Percentiles rank a stretch among this genome's conserved stretches.
phyloP scores from a whole-genome alignment of 2,329 filamentous ascomycete species.

The Balansia obtecta region DNA sequence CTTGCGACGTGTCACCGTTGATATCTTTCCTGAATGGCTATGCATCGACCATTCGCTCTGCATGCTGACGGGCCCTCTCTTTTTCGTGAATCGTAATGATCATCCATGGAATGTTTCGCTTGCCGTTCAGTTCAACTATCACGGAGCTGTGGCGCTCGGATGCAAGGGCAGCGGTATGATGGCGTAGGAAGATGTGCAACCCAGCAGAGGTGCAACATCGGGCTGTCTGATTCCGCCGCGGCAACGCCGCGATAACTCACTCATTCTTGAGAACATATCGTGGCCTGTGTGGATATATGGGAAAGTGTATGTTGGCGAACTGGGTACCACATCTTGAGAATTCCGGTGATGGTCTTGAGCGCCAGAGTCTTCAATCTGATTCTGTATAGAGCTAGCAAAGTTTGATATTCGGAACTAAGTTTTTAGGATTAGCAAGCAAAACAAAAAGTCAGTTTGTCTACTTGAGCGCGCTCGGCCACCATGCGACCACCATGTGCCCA shows the following conservation, averaged over 20 bases:
- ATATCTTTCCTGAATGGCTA: constrained; percentile 24
- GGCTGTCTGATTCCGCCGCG: constrained; percentile 20
- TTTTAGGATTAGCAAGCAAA: too few relatives aligned
- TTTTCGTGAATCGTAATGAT: constrained; percentile 26
- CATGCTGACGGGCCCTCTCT: constrained; percentile 19
- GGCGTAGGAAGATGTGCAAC: constrained; percentile 22
- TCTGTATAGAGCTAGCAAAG: constrained; percentile 5
- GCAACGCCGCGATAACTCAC: too few relatives aligned
- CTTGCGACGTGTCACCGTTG: constrained; percentile 21
- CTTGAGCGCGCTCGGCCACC: too few relatives aligned
- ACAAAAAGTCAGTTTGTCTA: too few relatives aligned
- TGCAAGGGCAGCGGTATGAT: constrained; percentile 13
- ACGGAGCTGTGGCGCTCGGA: constrained; percentile 22
- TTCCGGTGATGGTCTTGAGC: neutral
- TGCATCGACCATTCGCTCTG: constrained; percentile 23
- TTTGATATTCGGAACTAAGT: neutral
- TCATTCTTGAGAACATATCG: constrained; percentile 20
- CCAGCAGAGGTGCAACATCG: constrained; percentile 15
- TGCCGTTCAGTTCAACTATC: constrained; percentile 22
- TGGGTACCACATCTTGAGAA: constrained; percentile 19
- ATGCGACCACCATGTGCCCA: too few relatives aligned
- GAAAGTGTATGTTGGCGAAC: constrained; percentile 23
- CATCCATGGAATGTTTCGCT: constrained; percentile 23
- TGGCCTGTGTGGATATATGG: constrained; percentile 23
- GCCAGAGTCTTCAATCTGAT: neutral